Base-by-base conservation (phyloP, 225 moss, liverwort and hornwort species). In the Pseudisothecium myosuroides region DNA sequence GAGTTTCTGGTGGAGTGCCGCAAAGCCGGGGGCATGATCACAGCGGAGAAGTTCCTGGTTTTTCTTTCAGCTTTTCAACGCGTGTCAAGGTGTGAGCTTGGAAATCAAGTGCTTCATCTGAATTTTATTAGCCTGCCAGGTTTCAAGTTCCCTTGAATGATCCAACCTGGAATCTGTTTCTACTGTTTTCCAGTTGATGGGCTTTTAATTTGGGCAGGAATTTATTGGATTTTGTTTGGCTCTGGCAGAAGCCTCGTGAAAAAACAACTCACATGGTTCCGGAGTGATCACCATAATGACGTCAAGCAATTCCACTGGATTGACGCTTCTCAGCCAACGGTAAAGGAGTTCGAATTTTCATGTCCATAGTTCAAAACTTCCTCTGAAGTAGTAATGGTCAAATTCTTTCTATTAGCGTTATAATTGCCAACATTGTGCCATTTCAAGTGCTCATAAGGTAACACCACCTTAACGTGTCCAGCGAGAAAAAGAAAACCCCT, bases 181-280 rank as follows among this genome's bases (percentile, higher is more conserved):
- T 37, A 52, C 37, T 29, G 1, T 50, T 61, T 45, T 47, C 37
- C 29, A n/a, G 76, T 76, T 52, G 14, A 56, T 56, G 14, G 43
- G 24, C 14, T 47, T 36, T 24, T 60, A 50, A 29, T 59, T 29
- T 29, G 17, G 26, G 4, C 36, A 50, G 11, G 49, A 17, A n/a
- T 52, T 83, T 52, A 49, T 37, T 37, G 83, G 34, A 17, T 52
- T 47, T 45, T 29, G 4, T 83, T 66, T 26, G 83, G 13, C 52
- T 15, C 28, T 63, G 6, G 62, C 93, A 96, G 97, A 92, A 96
- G 95, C 67, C 94, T 96, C 58, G 98, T 95, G 88, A 96, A 93
- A 88, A 95, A 95, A 83, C 98, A 98, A 91, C 92, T 96, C 61
- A 91, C 90, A 18, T 97, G 98, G 98, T 97, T 97, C 85, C 95